These are phyloP conservation scores for Xylaria hypoxylon DNA, from an alignment of 2,329 filamentous ascomycete genomes.

Conservation along the genomic window DNA sequence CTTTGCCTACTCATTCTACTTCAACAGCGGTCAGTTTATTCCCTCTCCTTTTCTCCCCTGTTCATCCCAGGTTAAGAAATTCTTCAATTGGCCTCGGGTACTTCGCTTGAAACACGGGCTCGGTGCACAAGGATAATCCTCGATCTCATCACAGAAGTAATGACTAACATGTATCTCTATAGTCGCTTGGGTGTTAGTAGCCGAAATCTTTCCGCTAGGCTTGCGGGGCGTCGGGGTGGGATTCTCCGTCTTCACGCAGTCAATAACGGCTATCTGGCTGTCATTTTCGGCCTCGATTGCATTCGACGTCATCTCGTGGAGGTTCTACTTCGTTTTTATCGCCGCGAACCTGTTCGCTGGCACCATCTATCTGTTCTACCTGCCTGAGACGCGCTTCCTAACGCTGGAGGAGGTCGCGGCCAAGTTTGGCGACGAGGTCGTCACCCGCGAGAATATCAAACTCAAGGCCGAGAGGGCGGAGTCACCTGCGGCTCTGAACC, in stretches of 20 bases:
- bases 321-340: conserved; percentile 52
- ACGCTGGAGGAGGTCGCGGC: conserved; percentile 52
- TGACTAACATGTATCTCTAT: conserved; percentile 13
- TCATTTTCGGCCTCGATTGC: conserved; percentile 47
- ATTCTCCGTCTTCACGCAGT: conserved; percentile 47
- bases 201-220: conserved; percentile 48
- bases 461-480: conserved; percentile 4
- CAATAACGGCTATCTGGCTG: conserved; percentile 51
- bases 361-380: conserved; percentile 50
- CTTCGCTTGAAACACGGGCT: background rate
- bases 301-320: conserved; percentile 49
- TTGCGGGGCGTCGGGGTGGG: conserved; percentile 47
- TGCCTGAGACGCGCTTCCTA: conserved; percentile 52
- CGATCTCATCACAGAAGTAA: background rate
- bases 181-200: conserved; percentile 48
- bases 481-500: background rate
- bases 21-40: conserved; percentile 46
- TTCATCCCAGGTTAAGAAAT: background rate
- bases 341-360: conserved; percentile 48
- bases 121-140: background rate
- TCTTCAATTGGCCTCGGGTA: background rate
- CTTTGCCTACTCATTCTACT: conserved; percentile 49
- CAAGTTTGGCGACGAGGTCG: conserved; percentile 50
- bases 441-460: conserved; percentile 10
- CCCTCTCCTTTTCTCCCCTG: background rate